phyloP scores from a whole-genome alignment of 495 filamentous ascomycete genomes.

The Penicillium simplicissimum region DNA sequence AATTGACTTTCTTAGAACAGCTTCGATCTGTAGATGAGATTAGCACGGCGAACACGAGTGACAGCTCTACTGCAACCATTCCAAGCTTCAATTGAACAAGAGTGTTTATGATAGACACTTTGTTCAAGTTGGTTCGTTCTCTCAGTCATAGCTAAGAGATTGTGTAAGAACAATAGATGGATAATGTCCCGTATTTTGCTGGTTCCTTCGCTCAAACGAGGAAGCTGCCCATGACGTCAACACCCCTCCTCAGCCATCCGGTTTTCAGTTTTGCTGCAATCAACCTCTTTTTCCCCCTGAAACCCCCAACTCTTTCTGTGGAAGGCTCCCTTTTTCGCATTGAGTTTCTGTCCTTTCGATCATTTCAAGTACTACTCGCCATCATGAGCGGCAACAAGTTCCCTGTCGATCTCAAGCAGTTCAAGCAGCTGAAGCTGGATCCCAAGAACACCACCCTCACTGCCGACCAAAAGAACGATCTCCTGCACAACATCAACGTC shows the following conservation, averaged over 20 bases:
- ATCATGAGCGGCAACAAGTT: constrained; percentile 26
- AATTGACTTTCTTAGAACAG: not conserved
- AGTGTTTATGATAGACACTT: too few species aligned
- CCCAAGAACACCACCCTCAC: constrained; percentile 33
- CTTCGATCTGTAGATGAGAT: not conserved
- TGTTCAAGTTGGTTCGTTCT: not conserved
- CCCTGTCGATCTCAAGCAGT: constrained; percentile 41
- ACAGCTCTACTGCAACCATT: not conserved
- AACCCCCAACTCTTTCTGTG: not conserved
- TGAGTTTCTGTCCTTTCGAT: not conserved
- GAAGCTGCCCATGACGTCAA: constrained; percentile 1
- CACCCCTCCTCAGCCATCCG: constrained; percentile 1
- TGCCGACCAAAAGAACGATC: constrained; percentile 36
- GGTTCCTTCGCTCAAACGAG: not conserved
- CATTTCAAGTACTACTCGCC: not conserved
- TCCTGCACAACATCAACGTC: constrained; percentile 40
- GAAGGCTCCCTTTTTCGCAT: not conserved
- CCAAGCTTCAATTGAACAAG: not conserved
- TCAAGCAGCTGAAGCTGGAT: constrained; percentile 42
- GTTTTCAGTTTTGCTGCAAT: not conserved
- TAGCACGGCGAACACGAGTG: not conserved
- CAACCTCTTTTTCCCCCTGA: not conserved
- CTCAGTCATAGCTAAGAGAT: not conserved
- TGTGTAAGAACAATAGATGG: not conserved
- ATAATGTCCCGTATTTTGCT: not conserved